These are phyloP conservation scores for Agroathelia rolfsii DNA, from an alignment of 1,284 basidiomycete genomes.

Conservation along the genomic window DNA sequence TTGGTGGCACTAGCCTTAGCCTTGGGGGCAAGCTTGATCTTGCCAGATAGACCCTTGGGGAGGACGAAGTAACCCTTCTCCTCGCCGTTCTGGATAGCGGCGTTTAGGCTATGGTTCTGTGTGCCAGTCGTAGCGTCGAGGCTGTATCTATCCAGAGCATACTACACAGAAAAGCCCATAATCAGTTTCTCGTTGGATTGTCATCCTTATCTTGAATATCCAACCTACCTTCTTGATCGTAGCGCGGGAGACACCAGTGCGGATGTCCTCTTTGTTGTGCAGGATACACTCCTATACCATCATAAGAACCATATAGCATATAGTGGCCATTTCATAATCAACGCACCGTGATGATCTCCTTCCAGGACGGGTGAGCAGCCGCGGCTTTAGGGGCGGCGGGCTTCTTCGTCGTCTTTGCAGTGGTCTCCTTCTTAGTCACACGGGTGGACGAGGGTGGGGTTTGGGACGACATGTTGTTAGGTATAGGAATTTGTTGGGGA, in stretches of 20 bases:
- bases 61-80: conserved; percentile 58
- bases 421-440: conserved; percentile 32
- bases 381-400: conserved; percentile 20
- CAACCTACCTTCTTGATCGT: conserved; percentile 66
- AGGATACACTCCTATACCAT: conserved; percentile 54
- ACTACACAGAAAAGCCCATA: too few relatives aligned
- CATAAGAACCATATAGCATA: conserved; percentile 7
- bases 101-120: conserved; percentile 63
- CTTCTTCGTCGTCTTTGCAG: conserved; percentile 28
- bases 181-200: too few relatives aligned
- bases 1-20: conserved; percentile 21
- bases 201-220: too few relatives aligned
- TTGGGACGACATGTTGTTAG: conserved; percentile 22
- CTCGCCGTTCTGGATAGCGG: conserved; percentile 59
- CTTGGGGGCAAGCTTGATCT: conserved; percentile 14
- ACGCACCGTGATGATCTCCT: conserved; percentile 49
- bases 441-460: conserved; percentile 21
- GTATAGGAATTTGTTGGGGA: conserved; percentile 12
- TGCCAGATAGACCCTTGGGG: conserved; percentile 49
- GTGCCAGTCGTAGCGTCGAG: conserved; percentile 48
- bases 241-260: conserved; percentile 64
- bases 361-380: conserved; percentile 43
- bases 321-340: too few relatives aligned
- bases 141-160: too few relatives aligned
- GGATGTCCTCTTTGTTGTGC: conserved; percentile 53